Percentiles rank a stretch among this genome's conserved stretches.
Evolutionary conservation across 768 basidiomycete species (phyloP).

Genomic region (Russula brevipes): DNA sequence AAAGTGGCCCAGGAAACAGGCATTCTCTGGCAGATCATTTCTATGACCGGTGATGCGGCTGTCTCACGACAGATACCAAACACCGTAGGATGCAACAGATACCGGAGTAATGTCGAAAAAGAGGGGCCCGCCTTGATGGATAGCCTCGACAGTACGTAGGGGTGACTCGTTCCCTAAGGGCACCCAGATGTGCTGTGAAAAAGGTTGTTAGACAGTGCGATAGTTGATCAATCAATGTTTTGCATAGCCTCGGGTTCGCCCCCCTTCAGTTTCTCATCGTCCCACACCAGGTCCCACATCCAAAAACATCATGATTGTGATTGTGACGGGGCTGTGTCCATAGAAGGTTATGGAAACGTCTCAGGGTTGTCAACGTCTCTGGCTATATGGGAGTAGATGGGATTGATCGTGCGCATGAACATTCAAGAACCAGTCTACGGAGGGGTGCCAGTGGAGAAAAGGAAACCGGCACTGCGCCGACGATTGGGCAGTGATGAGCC

Average conservation of each 20-base stretch:
- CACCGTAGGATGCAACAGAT: not conserved
- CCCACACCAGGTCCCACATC: too few species aligned
- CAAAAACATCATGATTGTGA: not conserved
- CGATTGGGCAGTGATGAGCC: not conserved
- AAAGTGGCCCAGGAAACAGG: not conserved
- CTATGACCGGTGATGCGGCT: not conserved
- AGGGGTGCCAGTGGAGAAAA: not conserved
- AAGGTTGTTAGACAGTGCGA: not conserved
- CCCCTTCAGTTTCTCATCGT: not conserved
- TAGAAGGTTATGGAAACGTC: not conserved
- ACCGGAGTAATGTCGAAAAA: not conserved
- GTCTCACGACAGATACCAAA: not conserved
- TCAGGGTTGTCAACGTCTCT: not conserved
- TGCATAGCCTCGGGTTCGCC: not conserved
- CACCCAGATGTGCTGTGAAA: not conserved
- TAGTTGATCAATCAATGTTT: not conserved
- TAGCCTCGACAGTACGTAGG: not conserved
- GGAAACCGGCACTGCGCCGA: not conserved
- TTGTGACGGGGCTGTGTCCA: not conserved
- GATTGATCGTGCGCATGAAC: not conserved
- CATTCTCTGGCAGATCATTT: not conserved
- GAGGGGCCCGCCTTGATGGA: too few species aligned
- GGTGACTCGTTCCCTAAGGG: not conserved
- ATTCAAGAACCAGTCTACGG: not conserved
- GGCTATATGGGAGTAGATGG: not conserved